A percentile compares a stretch with the other conserved stretches of the same genome.
phyloP scores from a whole-genome alignment of 2,329 filamentous ascomycete genomes.

The Colletotrichum sp. region DNA sequence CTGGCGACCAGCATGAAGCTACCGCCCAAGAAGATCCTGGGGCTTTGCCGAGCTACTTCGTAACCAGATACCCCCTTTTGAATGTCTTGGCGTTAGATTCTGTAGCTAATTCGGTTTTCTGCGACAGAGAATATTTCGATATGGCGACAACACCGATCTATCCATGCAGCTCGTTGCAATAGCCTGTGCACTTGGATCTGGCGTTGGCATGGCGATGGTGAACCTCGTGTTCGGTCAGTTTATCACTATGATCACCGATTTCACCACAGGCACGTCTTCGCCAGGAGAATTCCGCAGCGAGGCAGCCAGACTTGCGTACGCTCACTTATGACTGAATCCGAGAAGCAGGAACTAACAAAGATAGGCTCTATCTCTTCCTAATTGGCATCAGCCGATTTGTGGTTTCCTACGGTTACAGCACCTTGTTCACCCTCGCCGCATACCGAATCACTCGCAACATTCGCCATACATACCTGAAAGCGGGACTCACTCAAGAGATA shows the following conservation, averaged over 20 bases:
- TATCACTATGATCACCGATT: constrained; percentile 39
- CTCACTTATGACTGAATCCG: fast-evolving
- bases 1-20: too few species aligned
- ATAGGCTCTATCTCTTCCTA: constrained; percentile 63
- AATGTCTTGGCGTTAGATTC: too few species aligned
- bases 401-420: constrained; percentile 53
- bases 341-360: not conserved
- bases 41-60: too few species aligned
- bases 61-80: too few species aligned
- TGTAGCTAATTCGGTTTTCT: not conserved
- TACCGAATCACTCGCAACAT: constrained; percentile 54
- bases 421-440: constrained; percentile 53
- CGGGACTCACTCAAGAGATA: constrained; percentile 55
- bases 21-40: fast-evolving
- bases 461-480: constrained; percentile 53
- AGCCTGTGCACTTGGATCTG: constrained; percentile 38
- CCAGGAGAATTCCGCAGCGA: constrained; percentile 33
- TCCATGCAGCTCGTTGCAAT: constrained; percentile 31
- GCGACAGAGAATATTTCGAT: constrained; percentile 33
- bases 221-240: constrained; percentile 43
- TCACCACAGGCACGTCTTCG: constrained; percentile 28
- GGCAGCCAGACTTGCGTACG: constrained; percentile 34
- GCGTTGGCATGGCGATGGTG: constrained; percentile 39
- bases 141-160: constrained; percentile 31
- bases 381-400: constrained; percentile 59